phyloP scores from a whole-genome alignment of 1,284 basidiomycete species.

The Anthracocystis walkeri region DNA sequence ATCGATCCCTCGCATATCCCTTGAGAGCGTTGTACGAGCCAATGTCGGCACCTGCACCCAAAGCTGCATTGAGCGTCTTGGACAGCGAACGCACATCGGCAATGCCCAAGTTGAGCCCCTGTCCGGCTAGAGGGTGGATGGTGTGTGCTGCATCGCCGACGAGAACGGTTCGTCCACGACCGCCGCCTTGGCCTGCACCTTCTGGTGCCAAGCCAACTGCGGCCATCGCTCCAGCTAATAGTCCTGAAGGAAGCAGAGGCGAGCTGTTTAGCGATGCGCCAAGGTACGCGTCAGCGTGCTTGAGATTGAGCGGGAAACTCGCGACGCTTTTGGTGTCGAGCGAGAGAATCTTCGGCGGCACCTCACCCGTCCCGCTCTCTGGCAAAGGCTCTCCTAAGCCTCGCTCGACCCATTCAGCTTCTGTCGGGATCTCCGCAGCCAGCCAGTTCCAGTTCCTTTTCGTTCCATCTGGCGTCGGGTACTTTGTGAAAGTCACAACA shows the following conservation, averaged over 20 bases:
- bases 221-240: slow-evolving; percentile 50
- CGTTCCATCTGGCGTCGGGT: slow-evolving; percentile 6
- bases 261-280: slow-evolving; percentile 72
- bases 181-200: slow-evolving; percentile 49
- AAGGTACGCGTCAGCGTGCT: slow-evolving; percentile 87
- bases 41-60: slow-evolving; percentile 57
- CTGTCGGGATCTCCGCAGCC: slow-evolving; percentile 34
- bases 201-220: slow-evolving; percentile 48
- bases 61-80: slow-evolving; percentile 39
- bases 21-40: slow-evolving; percentile 60
- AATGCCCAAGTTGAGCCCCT: slow-evolving; percentile 93
- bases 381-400: slow-evolving; percentile 40
- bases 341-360: slow-evolving; percentile 79
- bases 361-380: slow-evolving; percentile 46
- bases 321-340: slow-evolving; percentile 84
- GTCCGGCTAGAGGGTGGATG: slow-evolving; percentile 95
- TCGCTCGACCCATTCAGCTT: slow-evolving; percentile 45
- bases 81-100: slow-evolving; percentile 75
- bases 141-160: slow-evolving; percentile 97
- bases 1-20: slow-evolving; percentile 60
- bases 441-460: slow-evolving; percentile 53
- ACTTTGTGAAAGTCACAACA: slow-evolving; percentile 73
- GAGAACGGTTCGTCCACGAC: slow-evolving; percentile 80
- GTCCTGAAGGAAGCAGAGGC: slow-evolving; percentile 33
- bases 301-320: slow-evolving; percentile 88